phyloP scores from a whole-genome alignment of 2,329 filamentous ascomycete genomes.

The Hypoxylon sp. region DNA sequence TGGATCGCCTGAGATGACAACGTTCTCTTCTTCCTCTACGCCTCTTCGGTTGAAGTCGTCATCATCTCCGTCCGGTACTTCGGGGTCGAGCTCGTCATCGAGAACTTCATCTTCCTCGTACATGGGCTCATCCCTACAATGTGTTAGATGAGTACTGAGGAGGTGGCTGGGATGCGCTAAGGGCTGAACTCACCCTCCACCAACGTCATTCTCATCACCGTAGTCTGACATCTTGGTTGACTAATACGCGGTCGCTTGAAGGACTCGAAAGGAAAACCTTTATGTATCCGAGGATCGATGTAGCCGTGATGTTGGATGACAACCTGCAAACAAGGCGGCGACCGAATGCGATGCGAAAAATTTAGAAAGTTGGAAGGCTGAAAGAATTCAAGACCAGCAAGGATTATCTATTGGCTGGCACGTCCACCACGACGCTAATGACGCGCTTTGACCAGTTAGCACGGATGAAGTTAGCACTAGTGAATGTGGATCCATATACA shows the following conservation, averaged over 20 bases:
- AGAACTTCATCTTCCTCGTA: slow-evolving; percentile 78
- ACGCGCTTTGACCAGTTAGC: slow-evolving; percentile 11
- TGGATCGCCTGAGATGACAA: slow-evolving; percentile 74
- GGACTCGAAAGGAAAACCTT: slow-evolving; percentile 26
- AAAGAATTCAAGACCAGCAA: slow-evolving; percentile 47
- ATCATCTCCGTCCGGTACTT: slow-evolving; percentile 67
- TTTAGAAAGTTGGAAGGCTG: slow-evolving; percentile 47
- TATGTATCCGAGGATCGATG: slow-evolving; percentile 20
- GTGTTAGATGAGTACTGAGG: slow-evolving; percentile 8
- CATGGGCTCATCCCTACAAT: slow-evolving; percentile 75
- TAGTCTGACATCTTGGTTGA: slow-evolving; percentile 52
- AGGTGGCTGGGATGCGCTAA: slow-evolving; percentile 16
- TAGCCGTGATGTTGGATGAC: slow-evolving; percentile 34
- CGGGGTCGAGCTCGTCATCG: slow-evolving; percentile 70
- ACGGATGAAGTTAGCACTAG: background rate
- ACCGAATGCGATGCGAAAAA: slow-evolving; percentile 49
- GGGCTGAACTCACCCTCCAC: slow-evolving; percentile 44
- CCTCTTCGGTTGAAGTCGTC: slow-evolving; percentile 67
- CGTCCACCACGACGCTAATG: slow-evolving; percentile 14
- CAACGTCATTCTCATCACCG: slow-evolving; percentile 53
- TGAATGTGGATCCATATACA: background rate
- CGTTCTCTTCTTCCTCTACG: slow-evolving; percentile 71
- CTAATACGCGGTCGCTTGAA: slow-evolving; percentile 9
- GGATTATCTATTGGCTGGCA: slow-evolving; percentile 28
- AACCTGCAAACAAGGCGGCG: slow-evolving; percentile 29